phyloP scores from a whole-genome alignment of 2,329 filamentous ascomycete species.

The Penicillium sp. region DNA sequence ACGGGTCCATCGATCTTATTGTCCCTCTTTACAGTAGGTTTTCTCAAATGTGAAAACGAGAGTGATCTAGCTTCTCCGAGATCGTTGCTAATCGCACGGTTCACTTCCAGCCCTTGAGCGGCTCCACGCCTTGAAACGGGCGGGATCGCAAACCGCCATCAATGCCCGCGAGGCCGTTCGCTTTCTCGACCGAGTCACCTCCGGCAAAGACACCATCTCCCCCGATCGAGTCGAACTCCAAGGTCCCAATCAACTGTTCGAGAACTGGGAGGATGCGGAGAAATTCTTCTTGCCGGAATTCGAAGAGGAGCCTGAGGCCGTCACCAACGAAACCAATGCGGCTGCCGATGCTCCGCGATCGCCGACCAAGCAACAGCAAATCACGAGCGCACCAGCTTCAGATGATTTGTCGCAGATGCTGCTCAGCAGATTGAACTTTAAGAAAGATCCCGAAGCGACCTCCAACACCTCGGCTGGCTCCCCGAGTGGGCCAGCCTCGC shows the following conservation, averaged over 20 bases:
- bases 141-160: slow-evolving; percentile 47
- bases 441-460: slow-evolving; percentile 39
- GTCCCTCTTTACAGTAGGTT: slow-evolving; percentile 54
- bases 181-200: slow-evolving; percentile 52
- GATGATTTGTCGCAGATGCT: slow-evolving; percentile 50
- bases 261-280: slow-evolving; percentile 48
- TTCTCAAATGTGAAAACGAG: not conserved
- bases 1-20: slow-evolving; percentile 50
- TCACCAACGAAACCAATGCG: slow-evolving; percentile 9
- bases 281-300: slow-evolving; percentile 47
- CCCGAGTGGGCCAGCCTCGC: slow-evolving; percentile 45
- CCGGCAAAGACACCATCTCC: slow-evolving; percentile 45
- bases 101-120: slow-evolving; percentile 44
- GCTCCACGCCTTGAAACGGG: slow-evolving; percentile 46
- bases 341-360: slow-evolving; percentile 15
- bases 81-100: slow-evolving; percentile 12
- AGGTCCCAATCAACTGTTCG: slow-evolving; percentile 51
- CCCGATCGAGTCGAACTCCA: slow-evolving; percentile 48
- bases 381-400: slow-evolving; percentile 19
- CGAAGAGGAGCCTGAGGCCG: slow-evolving; percentile 38
- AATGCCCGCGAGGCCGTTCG: slow-evolving; percentile 54
- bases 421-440: slow-evolving; percentile 49
- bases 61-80: not conserved
- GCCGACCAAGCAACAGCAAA: slow-evolving; percentile 21
- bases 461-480: slow-evolving; percentile 44